phyloP scores from a whole-genome alignment of 305 asterid species.

The Andrographis paniculata region DNA sequence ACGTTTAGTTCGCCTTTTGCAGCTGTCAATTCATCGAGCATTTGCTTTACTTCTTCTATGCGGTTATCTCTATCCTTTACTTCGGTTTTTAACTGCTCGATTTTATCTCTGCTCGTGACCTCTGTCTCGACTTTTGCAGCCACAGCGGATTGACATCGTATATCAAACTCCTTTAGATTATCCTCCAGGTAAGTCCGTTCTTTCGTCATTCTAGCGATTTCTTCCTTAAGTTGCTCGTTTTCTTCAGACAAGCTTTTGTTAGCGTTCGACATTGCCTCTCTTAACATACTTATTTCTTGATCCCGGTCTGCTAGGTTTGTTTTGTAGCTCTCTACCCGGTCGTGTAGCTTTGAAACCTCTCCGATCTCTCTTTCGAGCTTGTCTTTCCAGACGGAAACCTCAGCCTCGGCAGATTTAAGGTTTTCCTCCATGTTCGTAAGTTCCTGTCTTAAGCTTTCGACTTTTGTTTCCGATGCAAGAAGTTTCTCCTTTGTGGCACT shows the following conservation, averaged over 20 bases:
- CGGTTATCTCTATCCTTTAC: constrained; percentile 33
- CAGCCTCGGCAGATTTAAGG: constrained; percentile 47
- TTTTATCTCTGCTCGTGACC: constrained; percentile 27
- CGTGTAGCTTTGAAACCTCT: constrained; percentile 62
- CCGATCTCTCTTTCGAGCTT: constrained; percentile 57
- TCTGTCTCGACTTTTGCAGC: constrained; percentile 49
- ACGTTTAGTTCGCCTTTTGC: constrained; percentile 34
- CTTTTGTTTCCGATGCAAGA: constrained; percentile 35
- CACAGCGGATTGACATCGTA: constrained; percentile 52
- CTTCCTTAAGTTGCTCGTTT: constrained; percentile 52
- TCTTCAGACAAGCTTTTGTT: constrained; percentile 77
- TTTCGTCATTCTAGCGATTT: constrained; percentile 41
- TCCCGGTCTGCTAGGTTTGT: constrained; percentile 64
- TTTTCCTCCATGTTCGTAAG: constrained; percentile 18
- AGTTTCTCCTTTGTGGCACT: constrained; percentile 32
- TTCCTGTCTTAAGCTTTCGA: constrained; percentile 22
- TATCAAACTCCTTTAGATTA: constrained; percentile 53
- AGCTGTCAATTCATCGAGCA: constrained; percentile 20
- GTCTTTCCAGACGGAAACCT: constrained; percentile 46
- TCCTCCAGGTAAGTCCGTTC: constrained; percentile 62
- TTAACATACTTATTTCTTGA: constrained; percentile 69
- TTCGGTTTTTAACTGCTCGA: constrained; percentile 38
- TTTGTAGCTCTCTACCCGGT: constrained; percentile 67
- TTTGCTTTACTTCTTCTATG: constrained; percentile 26
- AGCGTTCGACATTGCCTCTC: constrained; percentile 60